Percentiles rank a stretch among this genome's conserved stretches.
Conservation (phyloP, 164 flowering plant species). For the Paratinospora sagittata region DNA sequence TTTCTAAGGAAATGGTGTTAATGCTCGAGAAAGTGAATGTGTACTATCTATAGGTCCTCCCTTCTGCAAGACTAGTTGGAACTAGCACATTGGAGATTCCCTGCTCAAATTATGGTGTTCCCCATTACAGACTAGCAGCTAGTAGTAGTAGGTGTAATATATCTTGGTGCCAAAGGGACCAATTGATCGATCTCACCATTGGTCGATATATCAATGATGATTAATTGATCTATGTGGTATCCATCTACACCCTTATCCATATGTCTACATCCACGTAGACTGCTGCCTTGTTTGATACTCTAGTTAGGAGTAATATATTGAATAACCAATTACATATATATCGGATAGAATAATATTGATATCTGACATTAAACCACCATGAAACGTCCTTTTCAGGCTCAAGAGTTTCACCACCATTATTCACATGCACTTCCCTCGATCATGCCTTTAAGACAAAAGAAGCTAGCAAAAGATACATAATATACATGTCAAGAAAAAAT, state of each 20-base stretch:
- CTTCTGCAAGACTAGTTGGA: constrained; percentile 20
- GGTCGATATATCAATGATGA: no score
- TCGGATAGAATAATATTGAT: no score
- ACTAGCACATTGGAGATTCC: constrained; percentile 20
- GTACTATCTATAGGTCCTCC: constrained; percentile 8
- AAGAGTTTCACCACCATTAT: not conserved
- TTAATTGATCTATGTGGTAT: not conserved
- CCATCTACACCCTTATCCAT: constrained; percentile 13
- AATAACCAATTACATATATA: no score
- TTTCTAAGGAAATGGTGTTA: constrained; percentile 9
- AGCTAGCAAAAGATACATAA: not conserved
- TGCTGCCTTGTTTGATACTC: no score
- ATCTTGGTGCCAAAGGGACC: no score
- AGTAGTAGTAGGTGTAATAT: not conserved
- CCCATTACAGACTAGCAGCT: constrained; percentile 25
- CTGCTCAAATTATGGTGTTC: constrained; percentile 32
- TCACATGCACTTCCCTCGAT: not conserved
- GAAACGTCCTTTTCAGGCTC: not conserved
- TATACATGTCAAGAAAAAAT: not conserved
- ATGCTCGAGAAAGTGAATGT: constrained; percentile 28
- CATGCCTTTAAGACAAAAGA: not conserved
- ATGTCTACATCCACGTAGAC: not conserved
- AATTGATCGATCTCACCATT: no score
- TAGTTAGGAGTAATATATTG: no score
- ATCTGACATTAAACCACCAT: no score